Evolutionary conservation across 176 grass and related monocot species (phyloP), one percentile per base, ranked within the genome.

Genomic region (Oryza officinalis): DNA sequence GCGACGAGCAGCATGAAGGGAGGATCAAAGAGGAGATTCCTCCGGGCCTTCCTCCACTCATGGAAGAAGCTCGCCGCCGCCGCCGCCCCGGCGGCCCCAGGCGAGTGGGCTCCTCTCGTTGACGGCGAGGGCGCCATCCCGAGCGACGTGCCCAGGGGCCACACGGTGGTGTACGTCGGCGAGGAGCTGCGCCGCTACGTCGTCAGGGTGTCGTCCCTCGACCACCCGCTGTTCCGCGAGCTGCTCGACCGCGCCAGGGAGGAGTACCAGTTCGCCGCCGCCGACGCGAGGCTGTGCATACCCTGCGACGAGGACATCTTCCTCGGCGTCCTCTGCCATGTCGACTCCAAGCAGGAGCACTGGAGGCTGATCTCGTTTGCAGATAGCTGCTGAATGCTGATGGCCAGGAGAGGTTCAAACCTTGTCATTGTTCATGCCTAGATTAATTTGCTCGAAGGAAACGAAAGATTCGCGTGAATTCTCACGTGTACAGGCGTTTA

Each of bases 121-220:
- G 37, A 7, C 57, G 57, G 4, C 5, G 78, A 13, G 4, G 84
- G n/a, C 20, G 65, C 30, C 63, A 79, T 97, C 80, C 94, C 94
- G 35, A 63, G 83, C 38, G 94, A 97, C 69, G 94, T 97, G 76
- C 94, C 94, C 30, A 85, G 71, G 78, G 92, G 94, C 20, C 92
- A 94, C 88, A 90, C 85, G 88, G 94, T 92, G 84, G 94, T 97
- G 27, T 97, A 97, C 83, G 94, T 97, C 75, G 94, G 94, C 10
- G 77, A 92, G 28, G 52, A 87, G 82, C 75, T 86, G 84, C 85
- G 83, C 65, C 87, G 94, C 67, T 83, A 90, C 61, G 88, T 97
- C 35, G 91, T 94, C 20, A 76, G 82, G 31, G 85, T 97, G 33
- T 87, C 90, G 2, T 97, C 83, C 74, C 92, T 97, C 4, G 83